Conservation (phyloP, 176 grass and related monocot genomes). For the Pontederia crassipes region DNA sequence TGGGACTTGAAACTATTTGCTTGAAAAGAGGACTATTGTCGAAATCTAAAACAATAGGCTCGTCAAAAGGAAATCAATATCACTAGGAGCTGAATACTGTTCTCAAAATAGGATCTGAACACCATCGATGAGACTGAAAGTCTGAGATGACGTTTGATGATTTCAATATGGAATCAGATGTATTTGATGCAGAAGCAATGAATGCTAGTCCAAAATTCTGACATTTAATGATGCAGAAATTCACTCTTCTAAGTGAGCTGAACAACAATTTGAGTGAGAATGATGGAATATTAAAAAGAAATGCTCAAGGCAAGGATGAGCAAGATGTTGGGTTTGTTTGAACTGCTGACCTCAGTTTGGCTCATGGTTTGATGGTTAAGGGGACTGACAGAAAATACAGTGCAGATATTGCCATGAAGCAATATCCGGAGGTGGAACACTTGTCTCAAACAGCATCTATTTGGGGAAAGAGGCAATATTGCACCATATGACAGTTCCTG, state of each 20-base stretch:
- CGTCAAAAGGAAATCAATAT: too few relatives aligned
- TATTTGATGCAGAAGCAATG: slow-evolving; percentile 11
- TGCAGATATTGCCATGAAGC: slow-evolving; percentile 22
- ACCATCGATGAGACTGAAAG: not conserved
- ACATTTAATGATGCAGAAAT: slow-evolving; percentile 4
- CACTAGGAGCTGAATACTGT: too few relatives aligned
- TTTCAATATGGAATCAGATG: slow-evolving; percentile 13
- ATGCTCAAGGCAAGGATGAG: slow-evolving; percentile 11
- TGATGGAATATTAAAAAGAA: slow-evolving; percentile 18
- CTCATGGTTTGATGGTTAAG: slow-evolving; percentile 20
- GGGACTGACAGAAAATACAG: slow-evolving; percentile 21
- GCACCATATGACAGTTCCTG: slow-evolving; percentile 22
- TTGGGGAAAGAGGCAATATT: slow-evolving; percentile 28
- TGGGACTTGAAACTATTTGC: too few relatives aligned
- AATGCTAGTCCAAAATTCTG: slow-evolving; percentile 9
- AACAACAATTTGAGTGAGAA: slow-evolving; percentile 16
- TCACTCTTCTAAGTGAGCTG: slow-evolving; percentile 10
- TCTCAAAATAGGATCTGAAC: too few relatives aligned
- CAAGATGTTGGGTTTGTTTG: slow-evolving; percentile 11
- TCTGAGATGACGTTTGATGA: not conserved
- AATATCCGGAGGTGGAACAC: slow-evolving; percentile 25
- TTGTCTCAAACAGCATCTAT: slow-evolving; percentile 26
- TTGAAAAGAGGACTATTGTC: too few relatives aligned
- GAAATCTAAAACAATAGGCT: too few relatives aligned
- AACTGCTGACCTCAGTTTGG: slow-evolving; percentile 19